phyloP scores from a whole-genome alignment of 1,284 basidiomycete genomes.

The Cryptococcus sp. region DNA sequence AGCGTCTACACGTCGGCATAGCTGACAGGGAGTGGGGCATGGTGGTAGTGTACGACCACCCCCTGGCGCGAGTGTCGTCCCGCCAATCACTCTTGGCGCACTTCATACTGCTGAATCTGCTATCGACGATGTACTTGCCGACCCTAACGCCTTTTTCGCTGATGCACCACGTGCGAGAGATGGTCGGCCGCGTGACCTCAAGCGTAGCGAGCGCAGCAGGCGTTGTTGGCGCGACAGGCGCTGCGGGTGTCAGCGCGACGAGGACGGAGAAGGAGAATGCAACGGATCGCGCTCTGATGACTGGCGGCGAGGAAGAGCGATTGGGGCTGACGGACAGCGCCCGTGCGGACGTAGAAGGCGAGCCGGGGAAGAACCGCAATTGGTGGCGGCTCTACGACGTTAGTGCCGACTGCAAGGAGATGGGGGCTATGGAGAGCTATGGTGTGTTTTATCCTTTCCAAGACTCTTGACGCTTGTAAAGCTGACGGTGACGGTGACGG shows the following conservation, averaged over 20 bases:
- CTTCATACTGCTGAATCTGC: conserved; percentile 39
- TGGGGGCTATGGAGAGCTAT: conserved; percentile 52
- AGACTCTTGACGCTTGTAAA: not conserved
- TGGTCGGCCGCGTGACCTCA: conserved; percentile 10
- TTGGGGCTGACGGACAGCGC: conserved; percentile 8
- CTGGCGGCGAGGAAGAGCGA: conserved; percentile 25
- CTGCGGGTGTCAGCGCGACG: too few relatives aligned
- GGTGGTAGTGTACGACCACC: conserved; percentile 43
- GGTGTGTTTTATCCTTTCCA: conserved; percentile 23
- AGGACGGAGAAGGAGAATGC: not conserved
- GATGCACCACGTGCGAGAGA: conserved; percentile 26
- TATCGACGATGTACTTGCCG: conserved; percentile 35
- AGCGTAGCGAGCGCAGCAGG: not conserved
- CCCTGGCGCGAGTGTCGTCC: conserved; percentile 34
- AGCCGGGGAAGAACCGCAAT: too few relatives aligned
- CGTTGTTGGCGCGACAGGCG: not conserved
- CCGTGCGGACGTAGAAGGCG: conserved; percentile 7
- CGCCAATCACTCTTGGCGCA: conserved; percentile 38
- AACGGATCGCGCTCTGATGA: not conserved
- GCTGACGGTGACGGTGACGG: conserved; percentile 11
- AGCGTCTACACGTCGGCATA: not conserved
- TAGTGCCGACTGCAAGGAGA: conserved; percentile 45
- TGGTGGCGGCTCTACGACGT: conserved; percentile 52
- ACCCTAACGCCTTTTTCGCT: conserved; percentile 29
- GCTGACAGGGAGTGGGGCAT: not conserved